Conservation (phyloP, 106 monocot genomes). For the Allium fistulosum region DNA sequence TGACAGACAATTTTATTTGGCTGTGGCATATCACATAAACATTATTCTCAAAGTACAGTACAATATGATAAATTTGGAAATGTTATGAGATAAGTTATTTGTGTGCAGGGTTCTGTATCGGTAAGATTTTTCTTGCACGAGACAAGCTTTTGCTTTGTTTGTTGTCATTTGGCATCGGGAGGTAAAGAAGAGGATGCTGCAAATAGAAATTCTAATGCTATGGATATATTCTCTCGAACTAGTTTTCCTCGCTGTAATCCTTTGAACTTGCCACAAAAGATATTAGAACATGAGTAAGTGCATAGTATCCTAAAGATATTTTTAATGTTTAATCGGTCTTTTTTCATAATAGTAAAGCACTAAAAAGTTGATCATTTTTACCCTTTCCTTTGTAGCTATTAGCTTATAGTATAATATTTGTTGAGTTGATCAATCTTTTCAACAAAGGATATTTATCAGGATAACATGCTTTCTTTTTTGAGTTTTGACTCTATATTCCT, state of each 20-base stretch:
- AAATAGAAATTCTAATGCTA: constrained; percentile 48
- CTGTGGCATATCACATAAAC: too few relatives aligned
- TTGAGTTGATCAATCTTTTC: not conserved
- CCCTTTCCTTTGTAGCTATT: too few relatives aligned
- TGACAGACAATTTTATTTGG: too few relatives aligned
- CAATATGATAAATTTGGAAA: too few relatives aligned
- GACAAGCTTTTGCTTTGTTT: constrained; percentile 82
- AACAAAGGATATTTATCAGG: not conserved
- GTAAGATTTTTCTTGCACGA: constrained; percentile 54
- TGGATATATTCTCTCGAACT: constrained; percentile 49
- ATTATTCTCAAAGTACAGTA: too few relatives aligned
- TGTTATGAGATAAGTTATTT: not conserved
- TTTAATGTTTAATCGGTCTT: not conserved
- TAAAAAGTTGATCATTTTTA: too few relatives aligned
- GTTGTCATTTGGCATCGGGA: constrained; percentile 84
- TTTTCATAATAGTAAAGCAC: not conserved
- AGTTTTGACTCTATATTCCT: not conserved
- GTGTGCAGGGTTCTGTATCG: constrained; percentile 61
- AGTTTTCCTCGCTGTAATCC: constrained; percentile 25
- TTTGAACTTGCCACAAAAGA: constrained; percentile 37
- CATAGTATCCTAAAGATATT: not conserved
- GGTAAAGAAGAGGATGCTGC: constrained; percentile 55
- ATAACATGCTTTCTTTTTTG: not conserved
- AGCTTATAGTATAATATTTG: too few relatives aligned
- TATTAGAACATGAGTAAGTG: constrained; percentile 68